These are phyloP conservation scores for Metschnikowia bowlesiae DNA, from an alignment of 805 yeast species.

Conservation along the genomic window DNA sequence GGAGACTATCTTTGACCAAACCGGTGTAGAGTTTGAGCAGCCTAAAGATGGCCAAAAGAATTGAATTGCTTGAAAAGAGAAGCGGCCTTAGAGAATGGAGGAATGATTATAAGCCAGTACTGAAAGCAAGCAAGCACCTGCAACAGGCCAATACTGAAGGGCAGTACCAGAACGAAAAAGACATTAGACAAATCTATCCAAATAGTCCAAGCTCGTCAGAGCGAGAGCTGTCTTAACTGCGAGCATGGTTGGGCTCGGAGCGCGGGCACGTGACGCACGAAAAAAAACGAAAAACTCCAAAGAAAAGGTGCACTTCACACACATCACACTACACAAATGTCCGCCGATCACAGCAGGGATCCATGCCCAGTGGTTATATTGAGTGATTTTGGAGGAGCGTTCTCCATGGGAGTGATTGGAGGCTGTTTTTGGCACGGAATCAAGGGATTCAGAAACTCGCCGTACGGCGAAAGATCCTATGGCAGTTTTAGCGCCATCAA, in stretches of 20 bases:
- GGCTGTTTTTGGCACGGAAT: constrained; percentile 99
- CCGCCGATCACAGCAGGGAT: constrained; percentile 97
- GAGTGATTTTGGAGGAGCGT: constrained; percentile 98
- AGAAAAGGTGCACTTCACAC: background rate
- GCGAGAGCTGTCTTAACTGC: too few species aligned
- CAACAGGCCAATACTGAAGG: too few species aligned
- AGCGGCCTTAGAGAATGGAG: background rate
- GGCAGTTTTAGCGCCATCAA: constrained; percentile 90
- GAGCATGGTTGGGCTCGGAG: background rate
- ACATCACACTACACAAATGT: constrained; percentile 40
- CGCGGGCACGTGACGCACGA: constrained; percentile 1
- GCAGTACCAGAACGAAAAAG: too few species aligned
- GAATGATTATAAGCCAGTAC: too few species aligned
- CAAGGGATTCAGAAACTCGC: constrained; percentile 97
- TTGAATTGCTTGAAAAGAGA: background rate
- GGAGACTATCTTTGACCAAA: background rate
- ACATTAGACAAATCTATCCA: too few species aligned
- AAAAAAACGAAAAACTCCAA: constrained; percentile 3
- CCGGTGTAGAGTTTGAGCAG: background rate
- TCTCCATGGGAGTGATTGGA: constrained; percentile 98
- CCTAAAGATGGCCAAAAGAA: background rate
- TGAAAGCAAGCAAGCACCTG: background rate
- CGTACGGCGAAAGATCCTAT: constrained; percentile 88
- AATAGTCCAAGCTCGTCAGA: too few species aligned
- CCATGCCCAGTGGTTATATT: constrained; percentile 97